These are phyloP conservation scores for Pistacia vera DNA, from an alignment of 345 rosid species.

Conservation along the genomic window DNA sequence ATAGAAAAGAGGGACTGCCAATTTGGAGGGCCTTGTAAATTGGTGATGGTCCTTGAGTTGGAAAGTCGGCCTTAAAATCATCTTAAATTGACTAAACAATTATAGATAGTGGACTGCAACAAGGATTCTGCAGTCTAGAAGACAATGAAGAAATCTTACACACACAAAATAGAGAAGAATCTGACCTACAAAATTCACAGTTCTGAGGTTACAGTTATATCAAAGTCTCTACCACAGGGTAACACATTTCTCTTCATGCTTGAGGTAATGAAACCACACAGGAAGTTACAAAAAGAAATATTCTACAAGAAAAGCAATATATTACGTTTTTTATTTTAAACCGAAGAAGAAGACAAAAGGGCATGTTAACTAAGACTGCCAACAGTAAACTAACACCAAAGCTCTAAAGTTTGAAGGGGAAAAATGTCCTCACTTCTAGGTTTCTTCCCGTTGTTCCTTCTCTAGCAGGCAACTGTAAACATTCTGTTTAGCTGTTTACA, in stretches of 20 bases:
- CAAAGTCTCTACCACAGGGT: not conserved
- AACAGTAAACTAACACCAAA: not conserved
- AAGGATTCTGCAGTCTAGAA: not conserved
- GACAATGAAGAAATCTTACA: not conserved
- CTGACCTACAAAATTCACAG: not conserved
- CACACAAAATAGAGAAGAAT: not conserved
- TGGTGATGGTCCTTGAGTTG: not conserved
- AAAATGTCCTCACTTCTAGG: not conserved
- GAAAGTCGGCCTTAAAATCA: not conserved
- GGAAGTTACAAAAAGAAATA: not conserved
- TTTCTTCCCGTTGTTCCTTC: not conserved
- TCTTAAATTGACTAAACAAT: not conserved
- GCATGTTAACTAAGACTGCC: not conserved
- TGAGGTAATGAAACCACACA: not conserved
- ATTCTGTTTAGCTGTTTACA: not conserved
- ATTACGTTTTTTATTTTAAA: not conserved
- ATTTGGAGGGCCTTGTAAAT: not conserved
- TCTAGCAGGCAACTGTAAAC: not conserved
- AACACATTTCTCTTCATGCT: not conserved
- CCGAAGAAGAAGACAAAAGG: not conserved
- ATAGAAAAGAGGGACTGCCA: not conserved
- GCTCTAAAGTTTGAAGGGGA: not conserved
- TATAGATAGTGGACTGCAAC: not conserved
- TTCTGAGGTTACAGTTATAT: not conserved
- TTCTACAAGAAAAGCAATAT: not conserved